Evolutionary conservation across 805 yeast species (phyloP).

Genomic region (Saturnispora halmiae): DNA sequence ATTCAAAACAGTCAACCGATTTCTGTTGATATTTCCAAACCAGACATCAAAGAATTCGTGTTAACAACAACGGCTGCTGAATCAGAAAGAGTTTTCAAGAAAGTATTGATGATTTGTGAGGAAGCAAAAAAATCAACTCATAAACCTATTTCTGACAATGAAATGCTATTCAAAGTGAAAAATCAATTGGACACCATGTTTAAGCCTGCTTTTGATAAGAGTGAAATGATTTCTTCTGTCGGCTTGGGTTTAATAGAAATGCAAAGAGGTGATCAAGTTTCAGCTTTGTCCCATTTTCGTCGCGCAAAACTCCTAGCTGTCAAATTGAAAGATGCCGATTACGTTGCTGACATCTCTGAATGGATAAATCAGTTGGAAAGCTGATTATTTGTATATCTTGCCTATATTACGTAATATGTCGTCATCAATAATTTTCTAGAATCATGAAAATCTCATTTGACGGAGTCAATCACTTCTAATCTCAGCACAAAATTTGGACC

Average conservation of each 20-base stretch:
- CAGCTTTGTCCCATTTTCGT: constrained; percentile 14
- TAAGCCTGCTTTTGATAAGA: constrained; percentile 16
- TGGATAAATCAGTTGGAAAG: constrained; percentile 13
- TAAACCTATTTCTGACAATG: not conserved
- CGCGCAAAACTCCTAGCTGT: constrained; percentile 15
- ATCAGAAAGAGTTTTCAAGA: constrained; percentile 13
- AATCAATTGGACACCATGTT: constrained; percentile 13
- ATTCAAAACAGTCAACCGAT: constrained; percentile 12
- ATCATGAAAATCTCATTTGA: not conserved
- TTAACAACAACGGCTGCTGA: constrained; percentile 13
- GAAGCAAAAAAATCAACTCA: constrained; percentile 10
- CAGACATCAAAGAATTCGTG: constrained; percentile 16
- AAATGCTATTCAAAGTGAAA: constrained; percentile 8
- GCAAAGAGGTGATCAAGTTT: constrained; percentile 8
- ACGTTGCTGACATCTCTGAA: constrained; percentile 13
- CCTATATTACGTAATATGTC: not conserved
- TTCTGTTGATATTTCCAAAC: constrained; percentile 10
- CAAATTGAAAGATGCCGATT: constrained; percentile 13
- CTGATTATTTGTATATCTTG: not conserved
- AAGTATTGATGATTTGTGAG: constrained; percentile 15
- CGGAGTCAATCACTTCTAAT: too few relatives aligned
- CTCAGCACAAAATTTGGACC: too few relatives aligned
- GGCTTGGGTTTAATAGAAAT: constrained; percentile 16
- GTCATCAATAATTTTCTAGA: too few relatives aligned
- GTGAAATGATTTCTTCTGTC: constrained; percentile 20